Evolutionary conservation across 2,329 filamentous ascomycete species (phyloP), one percentile per base, ranked within the genome.

Genomic region (Ilyonectria destructans): DNA sequence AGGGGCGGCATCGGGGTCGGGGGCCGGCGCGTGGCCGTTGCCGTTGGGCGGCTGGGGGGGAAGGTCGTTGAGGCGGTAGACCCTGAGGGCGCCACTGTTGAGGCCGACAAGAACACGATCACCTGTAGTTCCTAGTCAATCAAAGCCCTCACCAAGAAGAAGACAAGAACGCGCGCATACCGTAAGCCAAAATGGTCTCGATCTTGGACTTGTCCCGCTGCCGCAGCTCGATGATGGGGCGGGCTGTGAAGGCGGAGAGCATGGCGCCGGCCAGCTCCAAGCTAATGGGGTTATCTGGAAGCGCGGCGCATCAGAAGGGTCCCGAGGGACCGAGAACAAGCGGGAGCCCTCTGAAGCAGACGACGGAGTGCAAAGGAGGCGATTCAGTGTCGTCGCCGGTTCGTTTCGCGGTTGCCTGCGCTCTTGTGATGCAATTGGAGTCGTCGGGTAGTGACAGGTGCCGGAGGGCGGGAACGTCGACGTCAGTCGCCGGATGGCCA

Each of bases 171-270:
- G 48, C 56, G n/a, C 12, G 66, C 82, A 65, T 87, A 94, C 93
- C 95, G 83, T 97, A 94, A 69, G 96, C 94, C 55, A 98, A 88
- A 74, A 99, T 94, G 57, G 94, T 96, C 84, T 99, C 96, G 83
- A 99, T 97, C 86, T 93, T 96, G 73, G 94, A 97, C 86, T 97
- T 98, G 89, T 98, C 96, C 82, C 94, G 92, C 82, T 91, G 91
- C 85, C 93, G 95, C 78, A 99, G 92, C 93, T 99, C 96, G 87
- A 98, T 93, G 81, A 99, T 96, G 72, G 95, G 93, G 79, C 94
- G 93, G 85, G 96, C 95, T 76, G 93, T 97, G 85, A 99, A 99
- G 80, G 96, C 96, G 83, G 96, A 97, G 83, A 99, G 92, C 96
- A 98, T 98, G 82, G 86, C 86, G 81, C 70, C 73, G 81, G 78